Evolutionary conservation across 2,329 filamentous ascomycete genomes (phyloP), one percentile per base, ranked within the genome.

Genomic region (Elsinoe australis): DNA sequence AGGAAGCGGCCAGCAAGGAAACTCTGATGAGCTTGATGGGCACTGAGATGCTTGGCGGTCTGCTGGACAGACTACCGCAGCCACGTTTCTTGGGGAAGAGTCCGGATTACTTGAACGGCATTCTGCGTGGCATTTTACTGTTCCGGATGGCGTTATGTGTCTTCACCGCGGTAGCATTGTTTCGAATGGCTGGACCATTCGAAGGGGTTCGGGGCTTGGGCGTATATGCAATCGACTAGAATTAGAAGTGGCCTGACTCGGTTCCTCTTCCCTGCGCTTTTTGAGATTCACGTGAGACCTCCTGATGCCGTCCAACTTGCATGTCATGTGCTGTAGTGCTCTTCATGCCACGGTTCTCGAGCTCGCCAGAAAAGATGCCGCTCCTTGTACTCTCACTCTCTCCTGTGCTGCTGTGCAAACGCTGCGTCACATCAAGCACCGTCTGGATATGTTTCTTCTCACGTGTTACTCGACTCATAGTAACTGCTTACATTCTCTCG

Each of bases 381-480:
- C 47, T 50, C 29, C 52, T 51, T 5, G 54, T 52, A 42, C 52
- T 51, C 26, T 59, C 55, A n/a, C 35, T 58, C 41, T 56, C 57
- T 51, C 53, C 51, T 3, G 48, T 58, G 5, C 51, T 44, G 17
- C 58, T 59, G 36, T 59, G 58, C 36, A 63, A 45, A 49, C 63
- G 60, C 54, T 61, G 57, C 24, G 58, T 63, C 8, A 59, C 57
- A 14, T 59, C 60, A 47, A 67, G 52, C 19, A 67, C 64, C 35
- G 54, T 61, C 51, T 61, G 56, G 18, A 70, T 49, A 50, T 64
- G 61, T 29, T 54, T 50, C 22, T 58, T 55, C n/a, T n/a, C n/a
- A n/a, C n/a, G n/a, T n/a, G n/a, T n/a, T n/a, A n/a, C n/a, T n/a
- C n/a, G n/a, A n/a, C n/a, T n/a, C n/a, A n/a, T n/a, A n/a, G n/a